Base-by-base conservation (phyloP, 441 rosid species). In the Gossypium davidsonii region DNA sequence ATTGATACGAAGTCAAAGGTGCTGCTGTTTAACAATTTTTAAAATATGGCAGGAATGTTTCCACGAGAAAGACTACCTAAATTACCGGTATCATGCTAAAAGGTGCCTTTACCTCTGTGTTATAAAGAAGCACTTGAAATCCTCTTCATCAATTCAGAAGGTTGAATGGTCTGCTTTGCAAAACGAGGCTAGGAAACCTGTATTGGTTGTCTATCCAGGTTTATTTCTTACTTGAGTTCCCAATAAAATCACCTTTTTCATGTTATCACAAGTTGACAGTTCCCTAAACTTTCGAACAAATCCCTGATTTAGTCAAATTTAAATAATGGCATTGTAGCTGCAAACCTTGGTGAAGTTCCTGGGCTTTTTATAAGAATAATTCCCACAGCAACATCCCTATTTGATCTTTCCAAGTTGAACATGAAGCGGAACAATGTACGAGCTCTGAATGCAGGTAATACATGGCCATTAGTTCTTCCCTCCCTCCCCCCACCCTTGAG, bases 51-150 rank as follows among this genome's bases (percentile, higher is more conserved):
- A 92, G 99, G 98, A 92, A 58, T 92, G 98, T 79, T 92, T 87
- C 76, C 83, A 74, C 61, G 91, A 86, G 85, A 89, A 90, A 74
- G 98, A 92, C 78, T 94, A 88, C 77, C 83, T 92, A 75, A 88
- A 92, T 86, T 76, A 92, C 67, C 85, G 99, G 15, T 94, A 92
- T 82, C 95, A 91, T 81, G 98, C 94, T 72, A 92, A 91, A 82
- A 82, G 99, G 79, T 90, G 85, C 79, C 78, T 92, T 48, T 91
- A 92, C 82, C 94, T 94, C 44, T 90, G 92, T 75, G 78, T 89
- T 23, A 76, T 94, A 63, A 86, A 85, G 85, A 90, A 89, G 78
- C 85, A 85, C 78, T 77, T 92, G 85, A 61, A 78, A 74, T 82
- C 76, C 26, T 85, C 88, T 11, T 68, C 83, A 1, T 77, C 81